A percentile compares a stretch with the other conserved stretches of the same genome.
Evolutionary conservation across 805 yeast species (phyloP).

Genomic region (Candida qinlingensis): DNA sequence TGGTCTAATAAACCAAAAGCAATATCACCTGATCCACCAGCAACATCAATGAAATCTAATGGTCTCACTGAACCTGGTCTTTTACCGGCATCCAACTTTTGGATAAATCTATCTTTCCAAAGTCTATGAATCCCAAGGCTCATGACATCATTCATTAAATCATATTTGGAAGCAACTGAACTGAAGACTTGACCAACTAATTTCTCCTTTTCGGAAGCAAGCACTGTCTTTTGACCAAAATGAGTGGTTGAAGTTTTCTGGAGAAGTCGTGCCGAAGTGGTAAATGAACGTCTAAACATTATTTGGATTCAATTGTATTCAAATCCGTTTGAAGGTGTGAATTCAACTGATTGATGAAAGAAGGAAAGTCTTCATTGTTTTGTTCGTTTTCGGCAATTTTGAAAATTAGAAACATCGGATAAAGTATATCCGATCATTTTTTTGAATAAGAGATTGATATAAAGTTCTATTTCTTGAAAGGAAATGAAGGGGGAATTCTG

Average conservation of each 20-base stretch:
- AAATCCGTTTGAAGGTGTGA: not conserved
- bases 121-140: slow-evolving; percentile 90
- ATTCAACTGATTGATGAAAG: not conserved
- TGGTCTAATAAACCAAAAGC: slow-evolving; percentile 93
- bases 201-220: slow-evolving; percentile 73
- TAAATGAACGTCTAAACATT: slow-evolving; percentile 6
- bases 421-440: not conserved
- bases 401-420: not conserved
- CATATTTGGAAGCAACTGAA: slow-evolving; percentile 91
- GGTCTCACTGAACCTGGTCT: slow-evolving; percentile 78
- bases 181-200: slow-evolving; percentile 85
- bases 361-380: not conserved
- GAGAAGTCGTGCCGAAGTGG: slow-evolving; percentile 2
- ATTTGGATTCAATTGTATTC: not conserved
- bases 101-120: slow-evolving; percentile 91
- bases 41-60: slow-evolving; percentile 86
- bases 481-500: not conserved
- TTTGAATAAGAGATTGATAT: too few species aligned
- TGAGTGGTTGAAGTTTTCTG: slow-evolving; percentile 59
- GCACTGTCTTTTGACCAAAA: slow-evolving; percentile 85
- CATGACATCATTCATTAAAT: slow-evolving; percentile 98
- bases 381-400: not conserved
- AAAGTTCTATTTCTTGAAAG: too few species aligned
- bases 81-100: slow-evolving; percentile 86
- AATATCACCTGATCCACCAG: slow-evolving; percentile 98